Evolutionary conservation across 2,329 filamentous ascomycete species (phyloP).

Genomic region (Rhinocladiella similis): DNA sequence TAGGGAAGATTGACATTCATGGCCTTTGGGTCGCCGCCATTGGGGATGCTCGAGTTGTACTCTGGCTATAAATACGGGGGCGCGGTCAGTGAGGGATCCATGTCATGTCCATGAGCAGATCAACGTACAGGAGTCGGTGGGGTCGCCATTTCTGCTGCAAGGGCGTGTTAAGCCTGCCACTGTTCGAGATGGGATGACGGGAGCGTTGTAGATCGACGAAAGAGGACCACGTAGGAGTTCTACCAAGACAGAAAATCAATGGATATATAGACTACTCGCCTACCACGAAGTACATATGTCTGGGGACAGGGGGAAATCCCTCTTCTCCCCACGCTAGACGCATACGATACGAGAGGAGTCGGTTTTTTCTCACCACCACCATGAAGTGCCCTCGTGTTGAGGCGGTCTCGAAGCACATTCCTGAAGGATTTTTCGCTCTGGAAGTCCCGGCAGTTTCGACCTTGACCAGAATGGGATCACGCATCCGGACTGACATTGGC

Average conservation of each 20-base stretch:
- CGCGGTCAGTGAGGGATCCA: not conserved
- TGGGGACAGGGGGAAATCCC: not conserved
- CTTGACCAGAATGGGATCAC: constrained; percentile 4
- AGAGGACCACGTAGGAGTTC: not conserved
- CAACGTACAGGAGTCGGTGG: constrained; percentile 12
- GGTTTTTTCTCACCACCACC: too few relatives aligned
- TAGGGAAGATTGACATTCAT: constrained; percentile 62
- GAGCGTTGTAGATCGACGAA: not conserved
- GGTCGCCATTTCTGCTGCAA: constrained; percentile 13
- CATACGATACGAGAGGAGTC: too few relatives aligned
- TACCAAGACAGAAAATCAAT: not conserved
- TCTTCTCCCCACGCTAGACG: constrained; percentile 14
- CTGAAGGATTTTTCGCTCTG: constrained; percentile 1
- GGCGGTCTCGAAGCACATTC: constrained; percentile 9
- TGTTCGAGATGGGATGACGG: not conserved
- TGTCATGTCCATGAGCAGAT: not conserved
- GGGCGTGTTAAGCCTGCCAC: not conserved
- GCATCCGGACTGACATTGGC: constrained; percentile 4
- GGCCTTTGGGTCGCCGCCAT: constrained; percentile 55
- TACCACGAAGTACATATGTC: not conserved
- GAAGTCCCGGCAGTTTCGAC: constrained; percentile 3
- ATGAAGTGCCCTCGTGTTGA: not conserved
- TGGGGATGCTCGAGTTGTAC: constrained; percentile 44
- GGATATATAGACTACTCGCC: not conserved
- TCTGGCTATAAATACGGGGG: constrained; percentile 11